Evolutionary conservation across 108 stramenopile genomes (phyloP).

Genomic region (Skeletonema grethae): DNA sequence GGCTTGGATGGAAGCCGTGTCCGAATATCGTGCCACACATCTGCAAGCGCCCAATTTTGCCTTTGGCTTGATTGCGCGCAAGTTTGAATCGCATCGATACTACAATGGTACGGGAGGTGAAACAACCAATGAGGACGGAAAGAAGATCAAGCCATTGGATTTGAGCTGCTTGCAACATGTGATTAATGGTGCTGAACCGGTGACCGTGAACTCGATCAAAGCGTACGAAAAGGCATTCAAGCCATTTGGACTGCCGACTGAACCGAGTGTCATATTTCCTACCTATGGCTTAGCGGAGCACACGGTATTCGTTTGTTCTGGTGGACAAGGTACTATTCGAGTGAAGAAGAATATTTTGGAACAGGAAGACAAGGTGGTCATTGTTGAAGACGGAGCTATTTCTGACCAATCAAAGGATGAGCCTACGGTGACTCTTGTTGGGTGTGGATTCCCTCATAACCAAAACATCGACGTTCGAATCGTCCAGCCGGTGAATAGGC

Average conservation of each 20-base stretch:
- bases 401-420: conserved; percentile 23
- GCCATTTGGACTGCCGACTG: conserved; percentile 68
- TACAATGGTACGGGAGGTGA: conserved; percentile 18
- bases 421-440: conserved; percentile 55
- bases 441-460: conserved; percentile 80
- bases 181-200: conserved; percentile 98
- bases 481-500: conserved; percentile 65
- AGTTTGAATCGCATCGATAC: conserved; percentile 60
- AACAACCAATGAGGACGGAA: conserved; percentile 18
- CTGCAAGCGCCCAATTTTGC: conserved; percentile 99
- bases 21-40: conserved; percentile 89
- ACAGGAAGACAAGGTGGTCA: conserved; percentile 57
- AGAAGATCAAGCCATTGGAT: conserved; percentile 54
- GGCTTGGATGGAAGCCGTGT: conserved; percentile 87
- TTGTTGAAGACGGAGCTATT: conserved; percentile 22
- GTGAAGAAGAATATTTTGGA: conserved; percentile 74
- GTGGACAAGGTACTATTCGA: conserved; percentile 71
- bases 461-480: conserved; percentile 82
- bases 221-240: conserved; percentile 76
- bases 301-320: conserved; percentile 95
- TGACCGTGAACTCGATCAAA: conserved; percentile 76
- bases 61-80: conserved; percentile 91
- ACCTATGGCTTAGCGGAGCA: conserved; percentile 99
- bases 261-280: conserved; percentile 73
- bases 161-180: conserved; percentile 88